These are phyloP conservation scores for Gnomoniopsis sp. DNA, from an alignment of 2,329 filamentous ascomycete species.

Conservation along the genomic window DNA sequence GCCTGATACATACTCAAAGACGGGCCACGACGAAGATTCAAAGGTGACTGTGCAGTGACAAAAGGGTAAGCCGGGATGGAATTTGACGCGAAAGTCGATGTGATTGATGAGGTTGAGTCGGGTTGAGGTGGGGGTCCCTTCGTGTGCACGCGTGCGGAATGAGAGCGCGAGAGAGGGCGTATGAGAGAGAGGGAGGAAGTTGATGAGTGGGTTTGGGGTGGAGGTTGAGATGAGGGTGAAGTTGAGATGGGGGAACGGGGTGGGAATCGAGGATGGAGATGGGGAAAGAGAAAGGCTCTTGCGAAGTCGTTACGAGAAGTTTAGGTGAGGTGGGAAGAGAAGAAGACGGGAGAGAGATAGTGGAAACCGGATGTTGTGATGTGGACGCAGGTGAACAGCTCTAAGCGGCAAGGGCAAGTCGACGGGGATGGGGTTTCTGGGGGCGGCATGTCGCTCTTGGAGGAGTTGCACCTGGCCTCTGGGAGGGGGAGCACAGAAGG, in stretches of 20 bases:
- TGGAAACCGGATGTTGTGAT: constrained; percentile 18
- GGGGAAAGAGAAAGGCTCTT: constrained; percentile 7
- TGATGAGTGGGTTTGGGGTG: constrained; percentile 9
- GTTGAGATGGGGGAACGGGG: constrained; percentile 7
- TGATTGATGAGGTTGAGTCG: neutral
- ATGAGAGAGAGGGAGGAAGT: constrained; percentile 16
- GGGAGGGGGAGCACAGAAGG: too few relatives aligned
- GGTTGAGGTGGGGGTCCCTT: neutral
- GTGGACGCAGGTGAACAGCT: constrained; percentile 2
- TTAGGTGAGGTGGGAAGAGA: constrained; percentile 15
- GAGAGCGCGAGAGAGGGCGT: constrained; percentile 6
- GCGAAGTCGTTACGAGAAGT: neutral
- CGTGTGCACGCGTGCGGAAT: neutral
- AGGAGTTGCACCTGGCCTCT: too few relatives aligned
- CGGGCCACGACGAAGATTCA: neutral
- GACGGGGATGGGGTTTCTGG: too few relatives aligned
- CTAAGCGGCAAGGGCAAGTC: constrained; percentile 14
- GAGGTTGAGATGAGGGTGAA: constrained; percentile 4
- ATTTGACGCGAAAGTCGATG: neutral
- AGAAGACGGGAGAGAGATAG: constrained; percentile 16
- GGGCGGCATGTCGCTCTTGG: too few relatives aligned
- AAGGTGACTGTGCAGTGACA: neutral
- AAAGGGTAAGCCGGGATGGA: neutral
- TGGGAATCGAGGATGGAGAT: constrained; percentile 9
- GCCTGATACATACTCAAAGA: neutral